Evolutionary conservation across 164 flowering plant species (phyloP).

Genomic region (Vitis rotundifolia): DNA sequence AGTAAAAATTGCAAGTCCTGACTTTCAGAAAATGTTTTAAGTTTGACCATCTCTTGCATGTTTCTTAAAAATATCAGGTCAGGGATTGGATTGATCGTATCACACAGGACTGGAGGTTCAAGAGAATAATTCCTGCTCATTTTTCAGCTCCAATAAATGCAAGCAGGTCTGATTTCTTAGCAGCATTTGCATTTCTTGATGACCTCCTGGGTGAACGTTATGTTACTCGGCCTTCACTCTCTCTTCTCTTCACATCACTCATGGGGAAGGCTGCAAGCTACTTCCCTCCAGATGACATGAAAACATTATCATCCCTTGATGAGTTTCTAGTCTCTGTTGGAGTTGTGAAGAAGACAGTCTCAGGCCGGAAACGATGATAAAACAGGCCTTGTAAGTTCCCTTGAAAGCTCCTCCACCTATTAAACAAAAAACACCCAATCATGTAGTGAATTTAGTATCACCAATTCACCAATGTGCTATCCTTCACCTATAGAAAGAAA

Average conservation of each 20-base stretch:
- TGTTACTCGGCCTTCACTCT: constrained; percentile 64
- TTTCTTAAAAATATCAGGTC: constrained; percentile 43
- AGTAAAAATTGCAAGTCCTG: no score
- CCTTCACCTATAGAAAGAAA: neutral
- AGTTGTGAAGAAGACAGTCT: constrained; percentile 93
- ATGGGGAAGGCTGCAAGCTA: constrained; percentile 94
- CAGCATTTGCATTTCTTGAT: constrained; percentile 91
- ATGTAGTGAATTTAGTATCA: no score
- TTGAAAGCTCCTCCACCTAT: neutral
- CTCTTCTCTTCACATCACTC: constrained; percentile 71
- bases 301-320: constrained; percentile 91
- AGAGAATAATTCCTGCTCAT: constrained; percentile 93
- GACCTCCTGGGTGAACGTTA: constrained; percentile 81
- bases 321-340: constrained; percentile 87
- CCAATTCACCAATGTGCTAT: neutral
- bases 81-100: constrained; percentile 88
- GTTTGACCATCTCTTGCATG: neutral
- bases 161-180: constrained; percentile 77
- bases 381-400: neutral
- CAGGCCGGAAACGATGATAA: constrained; percentile 54
- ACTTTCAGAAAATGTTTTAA: neutral
- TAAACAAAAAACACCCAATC: neutral
- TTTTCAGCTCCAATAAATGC: constrained; percentile 88
- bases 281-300: constrained; percentile 98
- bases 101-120: constrained; percentile 78